A percentile compares a stretch with the other conserved stretches of the same genome.
phyloP scores from a whole-genome alignment of 2,329 filamentous ascomycete species.

The Talaromyces sp. region DNA sequence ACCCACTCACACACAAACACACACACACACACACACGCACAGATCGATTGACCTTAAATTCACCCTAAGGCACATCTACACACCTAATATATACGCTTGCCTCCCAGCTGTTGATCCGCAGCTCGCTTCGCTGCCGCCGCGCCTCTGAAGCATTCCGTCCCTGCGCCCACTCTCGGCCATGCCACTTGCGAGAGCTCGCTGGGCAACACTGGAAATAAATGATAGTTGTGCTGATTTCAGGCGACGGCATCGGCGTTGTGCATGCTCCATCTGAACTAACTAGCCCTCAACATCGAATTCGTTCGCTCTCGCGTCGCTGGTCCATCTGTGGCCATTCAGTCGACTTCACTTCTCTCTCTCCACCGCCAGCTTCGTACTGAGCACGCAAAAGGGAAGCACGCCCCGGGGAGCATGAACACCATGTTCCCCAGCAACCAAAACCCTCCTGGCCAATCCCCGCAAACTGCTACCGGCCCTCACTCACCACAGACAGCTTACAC shows the following conservation, averaged over 20 bases:
- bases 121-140: background rate
- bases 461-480: conserved; percentile 4
- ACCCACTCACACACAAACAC: background rate
- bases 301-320: background rate
- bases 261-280: background rate
- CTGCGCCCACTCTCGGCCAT: background rate
- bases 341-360: background rate
- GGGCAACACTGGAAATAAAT: background rate
- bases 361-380: background rate
- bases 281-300: background rate
- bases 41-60: background rate
- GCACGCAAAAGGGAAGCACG: background rate
- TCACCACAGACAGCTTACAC: conserved; percentile 4
- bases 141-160: background rate
- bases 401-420: conserved; percentile 2
- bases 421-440: conserved; percentile 8
- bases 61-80: background rate
- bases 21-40: background rate
- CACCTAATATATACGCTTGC: background rate
- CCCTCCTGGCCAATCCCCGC: background rate
- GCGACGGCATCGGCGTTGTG: background rate
- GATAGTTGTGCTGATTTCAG: background rate
- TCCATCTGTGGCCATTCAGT: background rate
- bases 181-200: background rate
- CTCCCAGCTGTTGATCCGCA: background rate